Evolutionary conservation across 2,329 filamentous ascomycete species (phyloP).

Genomic region (Tympanopsis confertula): DNA sequence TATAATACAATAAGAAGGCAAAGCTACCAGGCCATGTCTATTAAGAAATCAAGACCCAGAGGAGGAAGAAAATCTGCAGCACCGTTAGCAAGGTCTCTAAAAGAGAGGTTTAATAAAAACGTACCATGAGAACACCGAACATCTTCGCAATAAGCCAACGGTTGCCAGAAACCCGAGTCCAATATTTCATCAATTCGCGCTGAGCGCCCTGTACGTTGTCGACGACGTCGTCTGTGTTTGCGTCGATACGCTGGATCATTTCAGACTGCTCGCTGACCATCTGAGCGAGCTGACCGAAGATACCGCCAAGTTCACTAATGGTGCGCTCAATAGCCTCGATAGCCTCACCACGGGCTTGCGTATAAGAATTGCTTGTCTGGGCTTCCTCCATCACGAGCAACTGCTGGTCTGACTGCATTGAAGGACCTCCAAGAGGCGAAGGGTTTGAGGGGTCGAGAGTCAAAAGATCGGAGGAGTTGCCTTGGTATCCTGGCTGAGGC

Average conservation of each 20-base stretch:
- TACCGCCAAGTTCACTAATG: constrained; percentile 78
- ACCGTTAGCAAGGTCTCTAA: neutral
- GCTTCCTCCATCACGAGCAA: constrained; percentile 89
- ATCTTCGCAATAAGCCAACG: constrained; percentile 62
- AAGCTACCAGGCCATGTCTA: neutral
- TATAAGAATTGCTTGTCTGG: constrained; percentile 74
- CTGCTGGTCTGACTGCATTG: constrained; percentile 52
- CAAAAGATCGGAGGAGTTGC: constrained; percentile 50
- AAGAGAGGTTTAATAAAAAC: constrained; percentile 47
- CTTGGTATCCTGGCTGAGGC: constrained; percentile 39
- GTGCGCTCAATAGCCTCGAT: constrained; percentile 96
- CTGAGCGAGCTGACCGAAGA: constrained; percentile 85
- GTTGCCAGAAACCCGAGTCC: constrained; percentile 86
- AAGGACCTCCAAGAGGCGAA: neutral
- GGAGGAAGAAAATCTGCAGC: constrained; percentile 1
- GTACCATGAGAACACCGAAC: constrained; percentile 89
- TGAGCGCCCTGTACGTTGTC: constrained; percentile 98
- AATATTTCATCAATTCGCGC: constrained; percentile 90
- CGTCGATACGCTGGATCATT: constrained; percentile 94
- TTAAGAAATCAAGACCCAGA: neutral
- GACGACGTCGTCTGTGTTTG: constrained; percentile 94
- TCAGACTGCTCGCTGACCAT: constrained; percentile 98
- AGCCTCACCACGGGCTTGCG: constrained; percentile 84
- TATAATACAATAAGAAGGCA: neutral
- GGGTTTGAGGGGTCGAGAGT: constrained; percentile 68